phyloP scores from a whole-genome alignment of 805 yeast genomes.

The Metschnikowia reukaufii region DNA sequence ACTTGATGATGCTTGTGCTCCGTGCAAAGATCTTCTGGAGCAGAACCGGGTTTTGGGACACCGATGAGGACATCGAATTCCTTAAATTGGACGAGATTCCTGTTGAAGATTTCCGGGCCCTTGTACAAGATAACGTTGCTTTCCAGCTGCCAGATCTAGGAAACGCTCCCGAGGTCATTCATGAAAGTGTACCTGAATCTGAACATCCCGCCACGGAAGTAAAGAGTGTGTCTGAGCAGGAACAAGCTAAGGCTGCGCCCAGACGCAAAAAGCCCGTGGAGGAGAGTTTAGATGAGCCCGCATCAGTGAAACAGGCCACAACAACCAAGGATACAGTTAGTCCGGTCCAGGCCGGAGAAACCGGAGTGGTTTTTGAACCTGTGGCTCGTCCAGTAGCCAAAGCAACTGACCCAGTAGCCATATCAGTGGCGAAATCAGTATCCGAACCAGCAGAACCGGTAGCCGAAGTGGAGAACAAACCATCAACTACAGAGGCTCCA shows the following conservation, averaged over 20 bases:
- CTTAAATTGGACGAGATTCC: slow-evolving; percentile 18
- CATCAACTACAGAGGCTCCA: too few species aligned
- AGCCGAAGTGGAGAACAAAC: background rate
- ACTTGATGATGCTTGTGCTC: slow-evolving; percentile 52
- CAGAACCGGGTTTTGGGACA: slow-evolving; percentile 76
- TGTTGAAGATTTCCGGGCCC: slow-evolving; percentile 12
- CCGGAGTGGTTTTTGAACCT: too few species aligned
- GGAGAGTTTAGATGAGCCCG: background rate
- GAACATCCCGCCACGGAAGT: background rate
- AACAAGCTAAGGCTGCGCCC: background rate
- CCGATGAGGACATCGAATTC: slow-evolving; percentile 36
- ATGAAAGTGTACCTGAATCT: too few species aligned
- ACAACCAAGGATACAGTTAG: too few species aligned
- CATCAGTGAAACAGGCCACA: too few species aligned
- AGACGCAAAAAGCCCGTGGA: background rate
- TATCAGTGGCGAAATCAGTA: background rate
- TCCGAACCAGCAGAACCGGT: background rate
- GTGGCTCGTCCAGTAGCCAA: too few species aligned
- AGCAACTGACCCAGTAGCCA: background rate
- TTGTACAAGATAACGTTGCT: slow-evolving; percentile 19
- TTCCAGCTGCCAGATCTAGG: slow-evolving; percentile 6
- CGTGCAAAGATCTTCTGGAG: slow-evolving; percentile 82
- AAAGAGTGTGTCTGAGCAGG: too few species aligned
- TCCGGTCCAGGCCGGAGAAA: too few species aligned
- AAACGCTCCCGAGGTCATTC: background rate